These are phyloP conservation scores for Pachyrhizus erosus DNA, from an alignment of 306 rosid genomes.

Conservation along the genomic window DNA sequence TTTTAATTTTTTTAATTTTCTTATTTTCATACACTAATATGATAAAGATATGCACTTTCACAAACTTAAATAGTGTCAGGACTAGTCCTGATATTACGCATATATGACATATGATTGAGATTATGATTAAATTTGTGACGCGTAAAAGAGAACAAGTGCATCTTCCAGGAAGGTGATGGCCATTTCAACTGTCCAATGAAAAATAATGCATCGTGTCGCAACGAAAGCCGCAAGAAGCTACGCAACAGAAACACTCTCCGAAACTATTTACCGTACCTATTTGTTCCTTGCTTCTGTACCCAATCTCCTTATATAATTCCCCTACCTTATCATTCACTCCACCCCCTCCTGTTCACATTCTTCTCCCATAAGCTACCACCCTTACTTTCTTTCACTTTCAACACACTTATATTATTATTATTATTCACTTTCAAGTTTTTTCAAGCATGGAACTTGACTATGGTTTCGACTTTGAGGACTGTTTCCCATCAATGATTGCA, in stretches of 20 bases:
- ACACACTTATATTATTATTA: neutral
- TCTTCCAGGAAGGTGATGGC: constrained; percentile 24
- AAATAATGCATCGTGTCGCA: neutral
- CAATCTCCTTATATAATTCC: constrained; percentile 19
- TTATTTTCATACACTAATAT: too few species aligned
- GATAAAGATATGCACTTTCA: too few species aligned
- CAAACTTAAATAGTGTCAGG: too few species aligned
- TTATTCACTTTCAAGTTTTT: neutral
- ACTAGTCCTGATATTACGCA: neutral
- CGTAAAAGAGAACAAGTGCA: neutral
- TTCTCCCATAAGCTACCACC: constrained; percentile 14
- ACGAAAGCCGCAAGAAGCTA: constrained; percentile 40
- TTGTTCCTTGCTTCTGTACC: neutral
- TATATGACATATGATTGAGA: neutral
- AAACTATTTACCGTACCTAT: constrained; percentile 3
- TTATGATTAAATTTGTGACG: neutral
- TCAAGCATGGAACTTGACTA: constrained; percentile 41
- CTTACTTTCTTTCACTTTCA: neutral
- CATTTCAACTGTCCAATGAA: neutral
- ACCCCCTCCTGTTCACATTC: neutral
- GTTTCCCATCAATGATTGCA: constrained; percentile 69
- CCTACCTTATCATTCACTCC: neutral
- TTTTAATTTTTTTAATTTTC: too few species aligned
- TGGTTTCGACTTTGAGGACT: constrained; percentile 61
- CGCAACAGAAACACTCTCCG: neutral